phyloP scores from a whole-genome alignment of 2,329 filamentous ascomycete species.

The Monilinia fructigena region DNA sequence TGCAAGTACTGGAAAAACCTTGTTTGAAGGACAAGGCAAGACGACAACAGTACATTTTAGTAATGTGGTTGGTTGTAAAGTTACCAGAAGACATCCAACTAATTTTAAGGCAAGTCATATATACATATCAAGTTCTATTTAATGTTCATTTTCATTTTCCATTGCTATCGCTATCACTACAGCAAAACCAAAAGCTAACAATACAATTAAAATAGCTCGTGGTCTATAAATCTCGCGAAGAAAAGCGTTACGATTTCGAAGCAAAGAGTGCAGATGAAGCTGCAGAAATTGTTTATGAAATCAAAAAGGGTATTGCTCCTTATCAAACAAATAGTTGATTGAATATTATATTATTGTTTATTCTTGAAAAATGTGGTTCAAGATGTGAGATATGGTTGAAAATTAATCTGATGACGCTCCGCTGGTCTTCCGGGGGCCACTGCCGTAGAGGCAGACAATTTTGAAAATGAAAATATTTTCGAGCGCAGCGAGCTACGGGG shows the following conservation, averaged over 20 bases:
- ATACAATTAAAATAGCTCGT: slow-evolving; percentile 50
- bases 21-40: slow-evolving; percentile 64
- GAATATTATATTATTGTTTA: neutral
- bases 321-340: slow-evolving; percentile 43
- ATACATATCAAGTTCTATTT: neutral
- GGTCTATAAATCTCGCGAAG: slow-evolving; percentile 73
- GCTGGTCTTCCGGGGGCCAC: no score
- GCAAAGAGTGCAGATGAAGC: slow-evolving; percentile 70
- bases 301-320: slow-evolving; percentile 72
- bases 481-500: no score
- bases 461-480: no score
- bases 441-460: no score
- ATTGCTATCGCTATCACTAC: neutral
- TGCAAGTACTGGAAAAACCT: slow-evolving; percentile 60
- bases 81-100: slow-evolving; percentile 74
- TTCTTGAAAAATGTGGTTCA: no score
- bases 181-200: neutral
- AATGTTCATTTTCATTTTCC: no score
- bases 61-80: slow-evolving; percentile 78
- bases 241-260: slow-evolving; percentile 83
- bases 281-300: slow-evolving; percentile 73
- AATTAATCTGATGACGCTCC: no score
- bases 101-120: slow-evolving; percentile 65
- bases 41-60: slow-evolving; percentile 80
- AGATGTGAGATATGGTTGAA: no score